phyloP scores from a whole-genome alignment of 2,329 filamentous ascomycete species.

The Colletotrichum sp. region DNA sequence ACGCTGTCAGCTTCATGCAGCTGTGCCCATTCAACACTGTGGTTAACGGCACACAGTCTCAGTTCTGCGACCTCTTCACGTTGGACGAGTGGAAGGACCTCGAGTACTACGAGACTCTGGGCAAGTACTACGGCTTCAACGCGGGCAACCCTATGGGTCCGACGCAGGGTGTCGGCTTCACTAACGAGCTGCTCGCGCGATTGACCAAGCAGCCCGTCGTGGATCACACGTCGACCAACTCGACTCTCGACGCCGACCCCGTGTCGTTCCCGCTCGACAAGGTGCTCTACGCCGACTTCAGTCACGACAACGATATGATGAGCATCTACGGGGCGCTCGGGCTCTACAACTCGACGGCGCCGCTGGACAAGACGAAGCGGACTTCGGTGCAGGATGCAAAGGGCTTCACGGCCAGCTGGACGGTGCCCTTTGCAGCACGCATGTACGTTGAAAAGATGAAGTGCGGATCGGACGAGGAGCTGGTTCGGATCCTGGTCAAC shows the following conservation, averaged over 20 bases:
- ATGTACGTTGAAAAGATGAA: conserved; percentile 89
- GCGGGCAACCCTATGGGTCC: conserved; percentile 79
- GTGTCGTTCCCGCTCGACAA: conserved; percentile 75
- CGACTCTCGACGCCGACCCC: conserved; percentile 71
- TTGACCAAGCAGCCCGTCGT: conserved; percentile 72
- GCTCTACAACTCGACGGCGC: conserved; percentile 71
- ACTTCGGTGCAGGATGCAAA: conserved; percentile 53
- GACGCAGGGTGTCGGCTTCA: conserved; percentile 86
- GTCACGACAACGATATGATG: conserved; percentile 88
- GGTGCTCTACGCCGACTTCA: conserved; percentile 85
- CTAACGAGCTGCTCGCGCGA: conserved; percentile 85
- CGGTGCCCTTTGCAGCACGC: conserved; percentile 80
- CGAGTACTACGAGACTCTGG: conserved; percentile 80
- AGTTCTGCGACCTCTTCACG: conserved; percentile 80
- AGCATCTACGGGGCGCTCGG: conserved; percentile 79
- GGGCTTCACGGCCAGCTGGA: conserved; percentile 79
- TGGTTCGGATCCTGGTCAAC: conserved; percentile 83
- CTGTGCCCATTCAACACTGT: conserved; percentile 86
- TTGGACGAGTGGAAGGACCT: conserved; percentile 77
- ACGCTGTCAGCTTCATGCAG: conserved; percentile 82
- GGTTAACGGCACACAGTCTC: conserved; percentile 66
- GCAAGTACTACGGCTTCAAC: conserved; percentile 85
- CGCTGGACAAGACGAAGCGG: conserved; percentile 56
- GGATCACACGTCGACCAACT: conserved; percentile 79
- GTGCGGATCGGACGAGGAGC: conserved; percentile 64